phyloP scores from a whole-genome alignment of 345 rosid genomes.

The Turnera subulata region DNA sequence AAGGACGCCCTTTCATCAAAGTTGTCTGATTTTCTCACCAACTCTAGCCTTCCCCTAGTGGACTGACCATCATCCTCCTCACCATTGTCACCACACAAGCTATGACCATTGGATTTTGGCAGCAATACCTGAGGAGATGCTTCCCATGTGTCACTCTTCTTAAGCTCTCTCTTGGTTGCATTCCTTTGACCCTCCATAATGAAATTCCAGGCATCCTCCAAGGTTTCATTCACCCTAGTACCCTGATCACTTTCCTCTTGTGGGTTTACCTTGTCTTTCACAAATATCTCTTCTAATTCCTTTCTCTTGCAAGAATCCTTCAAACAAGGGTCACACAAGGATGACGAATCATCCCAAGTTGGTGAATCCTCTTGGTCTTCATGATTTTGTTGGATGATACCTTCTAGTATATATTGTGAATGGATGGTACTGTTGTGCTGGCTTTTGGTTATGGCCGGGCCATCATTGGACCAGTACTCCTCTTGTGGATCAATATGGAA shows the following conservation, averaged over 20 bases:
- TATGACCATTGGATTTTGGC: not conserved
- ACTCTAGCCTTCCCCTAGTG: conserved; percentile 19
- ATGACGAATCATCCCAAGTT: conserved; percentile 1
- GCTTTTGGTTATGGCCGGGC: not conserved
- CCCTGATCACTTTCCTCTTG: conserved; percentile 5
- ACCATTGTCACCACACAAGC: not conserved
- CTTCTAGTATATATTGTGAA: not conserved
- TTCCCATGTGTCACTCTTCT: conserved; percentile 46
- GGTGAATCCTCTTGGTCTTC: conserved; percentile 9
- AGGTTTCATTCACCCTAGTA: conserved; percentile 8
- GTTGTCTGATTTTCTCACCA: conserved; percentile 34
- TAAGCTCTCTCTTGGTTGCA: conserved; percentile 11
- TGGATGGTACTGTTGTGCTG: not conserved
- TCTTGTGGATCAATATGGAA: not conserved
- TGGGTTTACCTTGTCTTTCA: not conserved
- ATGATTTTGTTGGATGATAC: not conserved
- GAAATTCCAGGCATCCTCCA: conserved; percentile 45
- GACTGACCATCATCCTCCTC: conserved; percentile 7
- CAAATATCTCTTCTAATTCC: too few relatives aligned
- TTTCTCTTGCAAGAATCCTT: not conserved
- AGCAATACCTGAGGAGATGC: conserved; percentile 16
- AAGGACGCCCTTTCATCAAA: conserved; percentile 29
- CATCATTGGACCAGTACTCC: too few relatives aligned
- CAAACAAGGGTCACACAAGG: not conserved
- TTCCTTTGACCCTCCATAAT: conserved; percentile 37